Percentiles rank a stretch among this genome's conserved stretches.
phyloP scores from a whole-genome alignment of 2,329 filamentous ascomycete genomes.

The Grosmannia penicillata region DNA sequence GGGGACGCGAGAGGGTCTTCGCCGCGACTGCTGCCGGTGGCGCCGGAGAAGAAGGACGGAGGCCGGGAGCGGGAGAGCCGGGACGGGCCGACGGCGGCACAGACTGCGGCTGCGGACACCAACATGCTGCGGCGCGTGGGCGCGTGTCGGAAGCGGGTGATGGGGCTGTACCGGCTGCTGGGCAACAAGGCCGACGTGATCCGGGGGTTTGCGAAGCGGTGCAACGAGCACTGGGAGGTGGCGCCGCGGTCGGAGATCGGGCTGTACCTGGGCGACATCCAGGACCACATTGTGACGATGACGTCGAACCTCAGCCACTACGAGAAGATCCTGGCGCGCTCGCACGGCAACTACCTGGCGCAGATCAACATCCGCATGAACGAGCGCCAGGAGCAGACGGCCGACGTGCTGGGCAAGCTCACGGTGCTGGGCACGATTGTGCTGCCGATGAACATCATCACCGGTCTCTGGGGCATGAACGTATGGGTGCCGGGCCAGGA shows the following conservation, averaged over 20 bases:
- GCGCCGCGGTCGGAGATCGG: conserved; percentile 91
- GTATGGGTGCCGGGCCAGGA: conserved; percentile 90
- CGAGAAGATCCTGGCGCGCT: conserved; percentile 82
- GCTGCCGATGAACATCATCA: conserved; percentile 97
- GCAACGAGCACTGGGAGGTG: conserved; percentile 96
- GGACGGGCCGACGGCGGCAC: conserved; percentile 22
- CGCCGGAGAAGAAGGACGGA: not conserved
- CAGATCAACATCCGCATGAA: conserved; percentile 99
- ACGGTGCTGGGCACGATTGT: conserved; percentile 96
- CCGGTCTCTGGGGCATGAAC: conserved; percentile 98
- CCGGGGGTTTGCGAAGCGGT: conserved; percentile 95
- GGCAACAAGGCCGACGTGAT: conserved; percentile 98
- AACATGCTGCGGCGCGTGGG: conserved; percentile 84
- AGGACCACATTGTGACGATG: conserved; percentile 99
- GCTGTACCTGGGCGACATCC: conserved; percentile 94
- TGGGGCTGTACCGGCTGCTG: conserved; percentile 81
- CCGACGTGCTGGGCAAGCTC: conserved; percentile 84
- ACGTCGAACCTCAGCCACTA: conserved; percentile 91
- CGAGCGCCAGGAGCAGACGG: conserved; percentile 88
- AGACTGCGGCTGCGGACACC: conserved; percentile 9
- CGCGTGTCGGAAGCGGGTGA: conserved; percentile 91
- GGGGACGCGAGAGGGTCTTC: conserved; percentile 12
- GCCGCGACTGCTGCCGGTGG: conserved; percentile 13
- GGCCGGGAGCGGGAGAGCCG: conserved; percentile 5
- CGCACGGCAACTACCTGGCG: conserved; percentile 94